Evolutionary conservation across 2,329 filamentous ascomycete species (phyloP).

Genomic region (Thermothelomyces thermophilus): DNA sequence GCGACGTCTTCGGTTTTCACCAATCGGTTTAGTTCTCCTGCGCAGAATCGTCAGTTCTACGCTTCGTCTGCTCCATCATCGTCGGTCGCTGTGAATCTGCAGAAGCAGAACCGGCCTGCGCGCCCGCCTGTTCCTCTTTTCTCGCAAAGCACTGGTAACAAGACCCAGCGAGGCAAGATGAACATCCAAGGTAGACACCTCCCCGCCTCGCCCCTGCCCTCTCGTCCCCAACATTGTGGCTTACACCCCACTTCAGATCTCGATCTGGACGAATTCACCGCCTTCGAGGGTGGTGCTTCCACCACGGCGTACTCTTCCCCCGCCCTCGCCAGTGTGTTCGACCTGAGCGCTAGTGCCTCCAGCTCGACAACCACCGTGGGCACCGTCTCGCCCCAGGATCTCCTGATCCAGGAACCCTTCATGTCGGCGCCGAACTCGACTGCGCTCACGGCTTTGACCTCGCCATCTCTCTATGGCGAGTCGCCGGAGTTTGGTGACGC

Average conservation of each 20-base stretch:
- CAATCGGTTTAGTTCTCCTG: slow-evolving; percentile 51
- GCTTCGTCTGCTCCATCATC: slow-evolving; percentile 60
- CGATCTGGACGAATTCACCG: slow-evolving; percentile 52
- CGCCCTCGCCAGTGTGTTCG: slow-evolving; percentile 44
- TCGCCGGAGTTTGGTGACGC: slow-evolving; percentile 66
- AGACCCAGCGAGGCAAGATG: slow-evolving; percentile 48
- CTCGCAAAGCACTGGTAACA: slow-evolving; percentile 51
- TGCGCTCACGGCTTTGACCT: slow-evolving; percentile 77
- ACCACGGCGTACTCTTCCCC: slow-evolving; percentile 50
- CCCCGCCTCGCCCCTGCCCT: slow-evolving; percentile 19
- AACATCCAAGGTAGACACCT: slow-evolving; percentile 47
- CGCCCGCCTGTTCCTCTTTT: slow-evolving; percentile 70
- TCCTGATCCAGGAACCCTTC: slow-evolving; percentile 62
- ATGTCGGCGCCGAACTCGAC: slow-evolving; percentile 75
- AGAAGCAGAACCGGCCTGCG: slow-evolving; percentile 44
- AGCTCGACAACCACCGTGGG: slow-evolving; percentile 50
- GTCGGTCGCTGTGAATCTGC: slow-evolving; percentile 51
- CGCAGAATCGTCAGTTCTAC: slow-evolving; percentile 54
- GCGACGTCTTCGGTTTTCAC: slow-evolving; percentile 47
- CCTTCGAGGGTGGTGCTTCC: slow-evolving; percentile 46
- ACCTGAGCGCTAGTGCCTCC: slow-evolving; percentile 41
- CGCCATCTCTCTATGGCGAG: slow-evolving; percentile 70
- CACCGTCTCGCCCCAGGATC: slow-evolving; percentile 80
- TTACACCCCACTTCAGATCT: slow-evolving; percentile 44
- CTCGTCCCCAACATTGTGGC: slow-evolving; percentile 8